Evolutionary conservation across 179 eudicot species (phyloP).

Genomic region (Spergularia azorica): DNA sequence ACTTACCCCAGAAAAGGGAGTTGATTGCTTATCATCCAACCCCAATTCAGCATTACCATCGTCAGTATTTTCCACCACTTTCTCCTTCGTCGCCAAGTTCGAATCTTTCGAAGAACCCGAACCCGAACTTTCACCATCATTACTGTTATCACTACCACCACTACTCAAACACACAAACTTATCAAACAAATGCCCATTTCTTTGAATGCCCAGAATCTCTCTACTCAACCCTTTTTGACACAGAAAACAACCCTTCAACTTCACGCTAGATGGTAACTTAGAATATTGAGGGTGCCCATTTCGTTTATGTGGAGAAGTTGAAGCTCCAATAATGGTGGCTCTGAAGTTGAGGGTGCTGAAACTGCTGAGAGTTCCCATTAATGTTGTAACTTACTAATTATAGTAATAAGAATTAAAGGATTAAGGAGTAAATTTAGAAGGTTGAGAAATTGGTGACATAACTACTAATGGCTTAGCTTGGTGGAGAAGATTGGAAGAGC

Average conservation of each 20-base stretch:
- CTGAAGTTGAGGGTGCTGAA: conserved; percentile 39
- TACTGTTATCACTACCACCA: conserved; percentile 30
- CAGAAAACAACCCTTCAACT: conserved; percentile 35
- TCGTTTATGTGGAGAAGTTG: conserved; percentile 15
- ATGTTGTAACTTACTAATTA: not conserved
- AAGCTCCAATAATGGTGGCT: conserved; percentile 34
- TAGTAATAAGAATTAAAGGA: too few species aligned
- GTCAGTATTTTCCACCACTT: conserved; percentile 42
- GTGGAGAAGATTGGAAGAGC: too few species aligned
- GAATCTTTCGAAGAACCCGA: conserved; percentile 38
- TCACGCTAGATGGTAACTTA: conserved; percentile 13
- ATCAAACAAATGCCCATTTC: conserved; percentile 26
- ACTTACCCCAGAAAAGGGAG: conserved; percentile 50
- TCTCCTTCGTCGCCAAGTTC: conserved; percentile 61
- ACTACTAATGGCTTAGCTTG: too few species aligned
- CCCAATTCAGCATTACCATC: conserved; percentile 29
- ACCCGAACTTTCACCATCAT: conserved; percentile 25
- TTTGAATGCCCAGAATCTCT: conserved; percentile 20
- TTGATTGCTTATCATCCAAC: conserved; percentile 28
- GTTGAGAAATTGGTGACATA: too few species aligned
- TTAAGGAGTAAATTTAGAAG: too few species aligned
- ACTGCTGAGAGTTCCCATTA: conserved; percentile 65
- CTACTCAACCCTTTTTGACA: conserved; percentile 39
- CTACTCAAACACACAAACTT: conserved; percentile 48
- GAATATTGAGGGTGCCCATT: not conserved